Evolutionary conservation across 768 basidiomycete species (phyloP).

Genomic region (Jaapia argillacea): DNA sequence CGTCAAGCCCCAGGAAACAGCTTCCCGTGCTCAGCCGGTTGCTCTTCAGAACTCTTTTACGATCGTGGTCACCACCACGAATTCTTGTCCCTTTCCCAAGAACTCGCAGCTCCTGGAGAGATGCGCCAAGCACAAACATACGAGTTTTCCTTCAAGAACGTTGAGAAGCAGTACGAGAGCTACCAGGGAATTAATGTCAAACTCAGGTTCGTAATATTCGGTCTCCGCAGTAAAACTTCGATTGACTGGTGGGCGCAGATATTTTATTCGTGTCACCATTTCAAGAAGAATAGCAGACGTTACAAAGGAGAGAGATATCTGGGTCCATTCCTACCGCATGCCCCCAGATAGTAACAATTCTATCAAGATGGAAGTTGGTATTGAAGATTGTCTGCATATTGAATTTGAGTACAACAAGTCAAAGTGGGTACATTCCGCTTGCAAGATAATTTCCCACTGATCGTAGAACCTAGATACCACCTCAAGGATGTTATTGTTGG

Average conservation of each 20-base stretch:
- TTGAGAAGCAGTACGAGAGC: constrained; percentile 98
- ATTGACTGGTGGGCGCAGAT: constrained; percentile 37
- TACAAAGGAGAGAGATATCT: constrained; percentile 85
- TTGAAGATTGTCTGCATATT: constrained; percentile 97
- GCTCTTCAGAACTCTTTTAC: constrained; percentile 72
- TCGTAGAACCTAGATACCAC: constrained; percentile 65
- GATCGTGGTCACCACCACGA: constrained; percentile 98
- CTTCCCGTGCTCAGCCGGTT: not conserved
- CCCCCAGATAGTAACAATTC: constrained; percentile 96
- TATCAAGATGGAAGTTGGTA: constrained; percentile 99
- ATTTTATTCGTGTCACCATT: constrained; percentile 86
- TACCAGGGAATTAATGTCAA: constrained; percentile 99
- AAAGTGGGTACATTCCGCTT: constrained; percentile 48
- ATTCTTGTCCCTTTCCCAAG: constrained; percentile 91
- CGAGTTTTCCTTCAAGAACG: constrained; percentile 97
- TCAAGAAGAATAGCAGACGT: constrained; percentile 91
- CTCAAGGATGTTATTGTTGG: constrained; percentile 98
- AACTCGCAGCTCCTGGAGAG: constrained; percentile 92
- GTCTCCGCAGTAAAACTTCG: not conserved
- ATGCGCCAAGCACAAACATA: constrained; percentile 94
- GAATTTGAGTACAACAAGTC: constrained; percentile 99
- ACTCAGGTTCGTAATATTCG: constrained; percentile 54
- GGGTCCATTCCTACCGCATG: constrained; percentile 99
- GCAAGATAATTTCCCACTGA: not conserved
- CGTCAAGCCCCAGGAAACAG: constrained; percentile 14